Base-by-base conservation (phyloP, 2,329 filamentous ascomycete species). In the Ophioceras dolichostomum region DNA sequence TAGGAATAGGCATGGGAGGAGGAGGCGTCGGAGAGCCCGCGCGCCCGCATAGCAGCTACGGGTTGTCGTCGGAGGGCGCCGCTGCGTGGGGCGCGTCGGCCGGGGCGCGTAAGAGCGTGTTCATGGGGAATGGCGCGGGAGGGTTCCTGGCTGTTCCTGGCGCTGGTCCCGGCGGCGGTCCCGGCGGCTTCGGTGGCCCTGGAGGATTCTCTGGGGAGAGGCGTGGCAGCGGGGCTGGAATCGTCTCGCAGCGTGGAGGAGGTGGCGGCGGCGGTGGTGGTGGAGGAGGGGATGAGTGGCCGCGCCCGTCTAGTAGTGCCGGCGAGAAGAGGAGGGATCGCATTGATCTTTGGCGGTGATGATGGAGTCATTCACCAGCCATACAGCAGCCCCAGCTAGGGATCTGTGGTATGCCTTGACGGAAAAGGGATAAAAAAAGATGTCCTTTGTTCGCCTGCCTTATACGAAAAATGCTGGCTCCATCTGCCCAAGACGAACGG, bases 11-110 rank as follows among this genome's bases (percentile, higher is more conserved):
- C 53, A 40, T 46, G 44, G 45, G 48, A 41, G 39, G 46, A 31
- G 41, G 50, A 45, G 43, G 52, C 36, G 40, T 47, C 34, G 46
- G 46, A 43, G 13, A 39, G 44, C 43, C 63, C 70, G 26, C 70
- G 70, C 22, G 54, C 66, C 38, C 35, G 28, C 35, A 37, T 18
- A 76, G 71, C 53, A 70, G 65, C 48, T 76, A 74, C 49, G 73
- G 73, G 12, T 60, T 76, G 26, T 64, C 62, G n/a, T 60, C 67
- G 13, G 71, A 74, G 43, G 54, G 70, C 67, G 64, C 69, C 39
- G 55, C 57, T 4, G 63, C 65, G 6, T 37, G 35, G 35, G 28
- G 35, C 7, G 20, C 28, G 6, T 31, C 35, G 7, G 54, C 50
- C 3, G 70, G 68, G 6, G 66, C 69, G 12, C 57, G 73, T 39